These are phyloP conservation scores for Nicotiana paniculata DNA, from an alignment of 257 asterid genomes.

Conservation along the genomic window DNA sequence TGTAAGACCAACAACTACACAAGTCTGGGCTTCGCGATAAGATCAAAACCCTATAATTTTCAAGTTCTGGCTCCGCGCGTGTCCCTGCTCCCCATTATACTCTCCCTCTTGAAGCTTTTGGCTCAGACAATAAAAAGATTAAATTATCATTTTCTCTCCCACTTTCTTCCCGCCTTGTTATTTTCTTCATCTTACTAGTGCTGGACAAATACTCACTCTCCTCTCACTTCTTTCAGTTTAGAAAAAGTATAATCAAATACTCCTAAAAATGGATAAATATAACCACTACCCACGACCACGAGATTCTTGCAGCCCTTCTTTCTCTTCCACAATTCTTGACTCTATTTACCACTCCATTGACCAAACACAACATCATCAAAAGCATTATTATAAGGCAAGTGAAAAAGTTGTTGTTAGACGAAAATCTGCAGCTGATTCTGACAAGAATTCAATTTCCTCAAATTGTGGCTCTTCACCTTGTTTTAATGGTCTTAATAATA, in stretches of 20 bases:
- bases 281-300: not conserved
- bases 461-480: not conserved
- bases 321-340: constrained; percentile 67
- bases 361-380: not conserved
- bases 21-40: too few relatives aligned
- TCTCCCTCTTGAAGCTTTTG: constrained; percentile 42
- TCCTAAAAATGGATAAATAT: not conserved
- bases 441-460: not conserved
- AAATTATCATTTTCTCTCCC: constrained; percentile 17
- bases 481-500: not conserved
- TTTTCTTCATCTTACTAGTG: not conserved
- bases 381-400: too few relatives aligned
- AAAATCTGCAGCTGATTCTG: too few relatives aligned
- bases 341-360: constrained; percentile 68
- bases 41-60: too few relatives aligned
- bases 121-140: constrained; percentile 27
- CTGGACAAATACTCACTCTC: not conserved
- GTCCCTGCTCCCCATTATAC: constrained; percentile 10
- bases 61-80: too few relatives aligned
- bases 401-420: too few relatives aligned
- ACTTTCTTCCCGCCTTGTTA: not conserved
- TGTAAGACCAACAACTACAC: too few relatives aligned
- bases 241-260: not conserved
- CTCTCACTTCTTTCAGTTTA: not conserved
- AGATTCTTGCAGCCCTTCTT: constrained; percentile 36